A percentile compares a stretch with the other conserved stretches of the same genome.
These are phyloP conservation scores for Aspergillus transmontanensis DNA, from an alignment of 2,329 filamentous ascomycete genomes.

Conservation along the genomic window DNA sequence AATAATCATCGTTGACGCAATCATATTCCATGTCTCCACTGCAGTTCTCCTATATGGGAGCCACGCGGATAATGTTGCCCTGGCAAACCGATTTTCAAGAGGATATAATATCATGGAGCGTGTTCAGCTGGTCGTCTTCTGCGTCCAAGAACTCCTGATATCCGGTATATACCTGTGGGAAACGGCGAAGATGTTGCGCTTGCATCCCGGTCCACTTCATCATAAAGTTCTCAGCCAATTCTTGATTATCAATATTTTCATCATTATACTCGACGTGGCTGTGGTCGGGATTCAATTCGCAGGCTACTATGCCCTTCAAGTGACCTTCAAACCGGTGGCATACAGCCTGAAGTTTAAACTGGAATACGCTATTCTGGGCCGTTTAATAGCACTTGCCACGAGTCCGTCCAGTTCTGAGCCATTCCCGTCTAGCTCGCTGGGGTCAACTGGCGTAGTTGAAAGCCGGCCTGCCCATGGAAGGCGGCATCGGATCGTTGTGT, in stretches of 20 bases:
- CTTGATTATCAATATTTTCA: slow-evolving; percentile 49
- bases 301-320: slow-evolving; percentile 46
- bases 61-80: slow-evolving; percentile 9
- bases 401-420: background rate
- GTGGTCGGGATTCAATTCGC: slow-evolving; percentile 46
- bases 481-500: background rate
- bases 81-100: slow-evolving; percentile 6
- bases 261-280: slow-evolving; percentile 48
- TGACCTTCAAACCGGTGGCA: slow-evolving; percentile 46
- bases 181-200: slow-evolving; percentile 47
- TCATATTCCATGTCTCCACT: slow-evolving; percentile 55
- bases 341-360: slow-evolving; percentile 53
- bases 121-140: slow-evolving; percentile 44
- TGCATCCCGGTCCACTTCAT: slow-evolving; percentile 24
- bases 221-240: slow-evolving; percentile 50
- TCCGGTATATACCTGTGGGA: slow-evolving; percentile 55
- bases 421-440: background rate
- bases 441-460: background rate
- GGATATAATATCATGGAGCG: slow-evolving; percentile 47
- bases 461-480: background rate
- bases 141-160: slow-evolving; percentile 46
- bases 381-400: background rate
- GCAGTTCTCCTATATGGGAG: slow-evolving; percentile 55
- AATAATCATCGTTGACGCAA: slow-evolving; percentile 59
- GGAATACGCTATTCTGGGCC: slow-evolving; percentile 32